phyloP scores from a whole-genome alignment of 768 basidiomycete species.

The Lanmaoa rubissima region DNA sequence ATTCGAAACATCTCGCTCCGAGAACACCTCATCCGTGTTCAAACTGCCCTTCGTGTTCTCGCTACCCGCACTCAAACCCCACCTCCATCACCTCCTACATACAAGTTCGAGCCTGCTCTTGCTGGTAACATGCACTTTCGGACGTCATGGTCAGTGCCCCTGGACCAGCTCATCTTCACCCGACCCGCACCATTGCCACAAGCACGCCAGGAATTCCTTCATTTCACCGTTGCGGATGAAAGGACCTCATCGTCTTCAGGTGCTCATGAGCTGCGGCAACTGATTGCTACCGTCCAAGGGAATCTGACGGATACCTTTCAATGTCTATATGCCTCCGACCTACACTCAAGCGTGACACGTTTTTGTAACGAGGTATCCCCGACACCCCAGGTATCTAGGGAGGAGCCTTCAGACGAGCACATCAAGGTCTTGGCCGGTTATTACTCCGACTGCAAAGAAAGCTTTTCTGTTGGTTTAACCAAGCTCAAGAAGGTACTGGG shows the following conservation, averaged over 20 bases:
- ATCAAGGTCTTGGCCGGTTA: neutral
- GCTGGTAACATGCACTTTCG: neutral
- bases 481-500: conserved; percentile 2
- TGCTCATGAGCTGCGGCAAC: neutral
- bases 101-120: neutral
- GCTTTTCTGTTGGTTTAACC: neutral
- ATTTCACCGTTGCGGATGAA: neutral
- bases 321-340: neutral
- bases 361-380: neutral
- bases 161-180: neutral
- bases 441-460: neutral
- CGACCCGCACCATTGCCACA: neutral
- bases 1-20: neutral
- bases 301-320: neutral
- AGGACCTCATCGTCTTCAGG: neutral
- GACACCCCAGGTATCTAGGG: neutral
- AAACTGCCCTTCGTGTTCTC: neutral
- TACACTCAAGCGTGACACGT: neutral
- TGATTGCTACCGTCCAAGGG: neutral
- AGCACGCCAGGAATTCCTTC: neutral
- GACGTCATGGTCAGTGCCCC: neutral
- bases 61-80: neutral
- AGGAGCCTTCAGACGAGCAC: neutral
- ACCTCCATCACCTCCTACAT: neutral
- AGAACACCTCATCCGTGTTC: neutral